Conservation (phyloP, 208 protist genomes). For the Vickermania ingenoplastis region DNA sequence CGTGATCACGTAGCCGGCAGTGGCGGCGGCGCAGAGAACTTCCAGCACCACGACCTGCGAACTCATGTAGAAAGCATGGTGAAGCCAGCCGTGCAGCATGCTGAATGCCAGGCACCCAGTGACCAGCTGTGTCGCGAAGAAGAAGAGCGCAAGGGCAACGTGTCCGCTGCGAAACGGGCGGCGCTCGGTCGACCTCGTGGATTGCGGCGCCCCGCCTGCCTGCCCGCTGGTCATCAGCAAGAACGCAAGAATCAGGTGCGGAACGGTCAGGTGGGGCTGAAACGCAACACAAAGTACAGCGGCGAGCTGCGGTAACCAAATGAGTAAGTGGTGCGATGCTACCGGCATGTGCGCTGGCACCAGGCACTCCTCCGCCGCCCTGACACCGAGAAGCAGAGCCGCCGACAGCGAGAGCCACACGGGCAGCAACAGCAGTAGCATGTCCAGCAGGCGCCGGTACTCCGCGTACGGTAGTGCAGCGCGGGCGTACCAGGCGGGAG, state of each 20-base stretch:
- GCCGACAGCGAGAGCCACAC: not conserved
- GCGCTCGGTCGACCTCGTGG: too few relatives aligned
- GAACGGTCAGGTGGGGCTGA: not conserved
- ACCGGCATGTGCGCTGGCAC: not conserved
- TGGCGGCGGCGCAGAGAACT: not conserved
- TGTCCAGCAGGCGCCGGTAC: not conserved
- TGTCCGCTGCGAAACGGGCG: too few relatives aligned
- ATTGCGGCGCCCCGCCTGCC: too few relatives aligned
- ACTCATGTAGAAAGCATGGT: constrained; percentile 1
- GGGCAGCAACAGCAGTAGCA: not conserved
- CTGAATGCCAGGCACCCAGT: not conserved
- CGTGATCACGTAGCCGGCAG: not conserved
- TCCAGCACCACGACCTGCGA: not conserved
- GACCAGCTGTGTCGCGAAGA: not conserved
- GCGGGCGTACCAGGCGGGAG: not conserved
- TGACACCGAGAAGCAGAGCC: not conserved
- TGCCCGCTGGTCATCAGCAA: not conserved
- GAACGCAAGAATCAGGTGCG: not conserved
- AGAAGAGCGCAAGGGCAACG: too few relatives aligned
- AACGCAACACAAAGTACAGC: not conserved
- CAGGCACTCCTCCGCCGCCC: not conserved
- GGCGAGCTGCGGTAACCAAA: not conserved
- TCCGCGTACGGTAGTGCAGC: not conserved
- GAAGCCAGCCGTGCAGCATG: not conserved
- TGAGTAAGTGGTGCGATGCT: not conserved